Base-by-base conservation (phyloP, 2,329 filamentous ascomycete species). In the Cladorrhinum sp. region DNA sequence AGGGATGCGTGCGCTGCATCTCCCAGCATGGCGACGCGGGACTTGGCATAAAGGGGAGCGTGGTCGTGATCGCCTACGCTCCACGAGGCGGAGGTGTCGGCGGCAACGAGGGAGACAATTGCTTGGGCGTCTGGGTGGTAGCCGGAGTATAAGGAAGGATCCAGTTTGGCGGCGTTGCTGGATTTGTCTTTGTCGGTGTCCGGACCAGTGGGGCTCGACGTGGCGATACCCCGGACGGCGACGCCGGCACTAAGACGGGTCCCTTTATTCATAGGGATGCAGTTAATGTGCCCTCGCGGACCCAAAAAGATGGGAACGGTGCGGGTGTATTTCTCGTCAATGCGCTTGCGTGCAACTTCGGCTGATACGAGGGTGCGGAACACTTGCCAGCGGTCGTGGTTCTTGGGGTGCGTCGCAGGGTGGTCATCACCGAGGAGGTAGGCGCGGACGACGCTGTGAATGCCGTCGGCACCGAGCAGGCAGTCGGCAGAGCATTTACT, bases 381-480 rank as follows among this genome's bases (percentile, higher is more conserved):
- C 4, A 66, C 60, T 57, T 65, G 66, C 72, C 72, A 75, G 23
- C 63, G 61, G 41, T 74, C 72, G 52, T 72, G 69, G 62, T 74
- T 73, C 57, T 72, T 69, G 3, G 71, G 70, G 7, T 52, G 18
- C 2, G 69, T 65, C 13, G 72, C 71, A 2, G 71, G 69, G 50
- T 74, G 70, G 9, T 66, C 56, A 2, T 61, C 51, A 1, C 72
- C 72, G 1, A 76, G 68, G 5, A 75, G 53, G 57, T 71, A 67
- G 10, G 57, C 50, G 8, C 74, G 67, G 10, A 70, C 70, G 2
- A 64, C 23, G 59, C 70, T 72, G 61, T 74, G 74, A 16, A 76
- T 69, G 12, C 74, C 73, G 54, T 76, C 74, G 8, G 72, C 72
- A 1, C 71, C 72, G 6, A 75, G 62, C n/a, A 76, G 65, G 27